Conservation (phyloP, 257 asterid species). For the Solanum sitiens region DNA sequence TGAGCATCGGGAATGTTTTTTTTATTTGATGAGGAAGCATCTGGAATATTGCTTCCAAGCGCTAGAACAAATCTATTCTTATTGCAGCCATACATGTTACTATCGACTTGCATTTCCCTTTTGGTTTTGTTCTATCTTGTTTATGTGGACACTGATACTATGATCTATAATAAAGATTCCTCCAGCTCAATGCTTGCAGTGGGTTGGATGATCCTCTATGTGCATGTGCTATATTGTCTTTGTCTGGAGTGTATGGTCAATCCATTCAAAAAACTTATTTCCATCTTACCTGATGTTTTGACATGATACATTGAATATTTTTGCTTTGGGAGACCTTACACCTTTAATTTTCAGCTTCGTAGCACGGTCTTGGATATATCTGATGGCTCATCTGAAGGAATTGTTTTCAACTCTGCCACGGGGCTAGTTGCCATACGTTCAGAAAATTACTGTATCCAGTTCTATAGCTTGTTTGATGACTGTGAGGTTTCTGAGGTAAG, state of each 20-base stretch:
- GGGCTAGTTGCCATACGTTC: slow-evolving; percentile 73
- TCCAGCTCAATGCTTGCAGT: neutral
- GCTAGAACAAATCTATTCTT: neutral
- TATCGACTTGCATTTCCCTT: neutral
- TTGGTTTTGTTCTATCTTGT: neutral
- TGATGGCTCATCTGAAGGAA: slow-evolving; percentile 35
- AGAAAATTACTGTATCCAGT: slow-evolving; percentile 75
- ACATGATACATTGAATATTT: neutral
- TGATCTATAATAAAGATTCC: neutral
- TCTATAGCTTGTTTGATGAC: slow-evolving; percentile 74
- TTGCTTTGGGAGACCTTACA: neutral
- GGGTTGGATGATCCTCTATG: neutral
- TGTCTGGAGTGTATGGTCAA: neutral
- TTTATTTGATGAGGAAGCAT: neutral
- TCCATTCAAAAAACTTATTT: neutral
- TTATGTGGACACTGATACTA: neutral
- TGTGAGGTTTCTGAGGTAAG: slow-evolving; percentile 87
- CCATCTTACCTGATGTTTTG: neutral
- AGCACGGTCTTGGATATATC: slow-evolving; percentile 32
- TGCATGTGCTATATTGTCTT: neutral
- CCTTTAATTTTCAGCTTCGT: slow-evolving; percentile 53
- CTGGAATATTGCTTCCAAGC: neutral
- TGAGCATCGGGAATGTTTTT: neutral
- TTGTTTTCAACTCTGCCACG: slow-evolving; percentile 40
- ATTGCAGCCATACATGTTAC: neutral